A percentile compares a stretch with the other conserved stretches of the same genome.
Conservation (phyloP, 2,329 filamentous ascomycete species). For the Pestalotiopsis sp. region DNA sequence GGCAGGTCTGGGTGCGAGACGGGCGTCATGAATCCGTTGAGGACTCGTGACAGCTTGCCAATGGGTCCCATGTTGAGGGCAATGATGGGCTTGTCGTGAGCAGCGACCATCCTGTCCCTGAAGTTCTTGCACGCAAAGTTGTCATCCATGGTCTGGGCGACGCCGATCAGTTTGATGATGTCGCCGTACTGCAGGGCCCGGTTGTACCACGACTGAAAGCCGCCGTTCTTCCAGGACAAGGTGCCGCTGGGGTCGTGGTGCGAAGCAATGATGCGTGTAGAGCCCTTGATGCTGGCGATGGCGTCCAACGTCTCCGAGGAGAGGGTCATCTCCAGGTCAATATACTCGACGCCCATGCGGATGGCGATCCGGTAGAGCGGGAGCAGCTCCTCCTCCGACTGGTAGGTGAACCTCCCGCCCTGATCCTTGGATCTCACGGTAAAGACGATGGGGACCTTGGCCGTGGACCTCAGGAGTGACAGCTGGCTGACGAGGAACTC, state of each 20-base stretch:
- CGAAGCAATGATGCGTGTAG: slow-evolving; percentile 87
- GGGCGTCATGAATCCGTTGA: slow-evolving; percentile 92
- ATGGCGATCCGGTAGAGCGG: slow-evolving; percentile 78
- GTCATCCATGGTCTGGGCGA: slow-evolving; percentile 75
- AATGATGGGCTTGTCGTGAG: slow-evolving; percentile 83
- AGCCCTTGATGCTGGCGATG: slow-evolving; percentile 66
- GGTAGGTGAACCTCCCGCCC: slow-evolving; percentile 85
- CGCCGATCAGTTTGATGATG: slow-evolving; percentile 90
- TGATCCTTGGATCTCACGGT: slow-evolving; percentile 86
- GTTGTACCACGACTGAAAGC: slow-evolving; percentile 91
- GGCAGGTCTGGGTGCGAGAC: slow-evolving; percentile 90
- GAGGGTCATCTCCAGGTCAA: slow-evolving; percentile 90
- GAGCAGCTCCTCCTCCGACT: slow-evolving; percentile 69
- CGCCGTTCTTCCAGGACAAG: slow-evolving; percentile 89
- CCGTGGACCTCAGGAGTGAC: slow-evolving; percentile 72
- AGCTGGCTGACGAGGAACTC: slow-evolving; percentile 85
- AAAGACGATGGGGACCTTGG: slow-evolving; percentile 84
- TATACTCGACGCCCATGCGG: slow-evolving; percentile 84
- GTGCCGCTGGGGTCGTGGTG: slow-evolving; percentile 84
- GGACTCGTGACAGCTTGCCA: slow-evolving; percentile 86
- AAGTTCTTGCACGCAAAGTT: slow-evolving; percentile 86
- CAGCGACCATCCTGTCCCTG: slow-evolving; percentile 71
- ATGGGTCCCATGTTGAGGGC: slow-evolving; percentile 91
- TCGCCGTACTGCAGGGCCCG: slow-evolving; percentile 87
- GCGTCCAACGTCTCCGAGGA: slow-evolving; percentile 74